Evolutionary conservation across 2,329 filamentous ascomycete species (phyloP).

Genomic region (Scytalidium lignicola): DNA sequence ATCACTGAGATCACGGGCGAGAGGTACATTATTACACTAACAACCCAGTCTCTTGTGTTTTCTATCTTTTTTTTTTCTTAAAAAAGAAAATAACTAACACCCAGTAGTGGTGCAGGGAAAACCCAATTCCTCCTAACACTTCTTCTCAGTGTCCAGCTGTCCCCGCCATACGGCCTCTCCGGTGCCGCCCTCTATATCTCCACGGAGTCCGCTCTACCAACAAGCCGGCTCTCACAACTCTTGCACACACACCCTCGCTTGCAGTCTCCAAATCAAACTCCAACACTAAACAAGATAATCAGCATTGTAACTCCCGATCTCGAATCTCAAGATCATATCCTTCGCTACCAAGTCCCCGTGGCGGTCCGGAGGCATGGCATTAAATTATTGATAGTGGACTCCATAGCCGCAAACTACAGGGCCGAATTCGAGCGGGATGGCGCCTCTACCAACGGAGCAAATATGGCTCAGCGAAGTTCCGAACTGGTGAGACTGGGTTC

Average conservation of each 20-base stretch:
- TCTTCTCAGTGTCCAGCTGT: conserved; percentile 78
- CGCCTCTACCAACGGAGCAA: conserved; percentile 35
- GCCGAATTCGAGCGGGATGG: conserved; percentile 71
- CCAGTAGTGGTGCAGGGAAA: conserved; percentile 74
- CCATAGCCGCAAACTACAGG: conserved; percentile 90
- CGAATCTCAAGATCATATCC: conserved; percentile 91
- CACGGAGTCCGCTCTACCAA: conserved; percentile 82
- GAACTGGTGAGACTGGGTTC: conserved; percentile 75
- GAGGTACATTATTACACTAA: conserved; percentile 46
- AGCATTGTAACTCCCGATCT: conserved; percentile 83
- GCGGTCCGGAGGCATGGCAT: conserved; percentile 70
- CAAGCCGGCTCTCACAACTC: conserved; percentile 75
- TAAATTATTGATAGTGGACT: conserved; percentile 81
- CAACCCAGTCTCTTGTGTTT: background rate
- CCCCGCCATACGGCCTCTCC: conserved; percentile 63
- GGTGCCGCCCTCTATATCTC: conserved; percentile 87
- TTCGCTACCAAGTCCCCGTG: conserved; percentile 87
- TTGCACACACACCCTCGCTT: conserved; percentile 62
- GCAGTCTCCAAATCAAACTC: conserved; percentile 33
- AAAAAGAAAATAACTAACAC: conserved; percentile 12
- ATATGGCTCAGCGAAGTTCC: conserved; percentile 69
- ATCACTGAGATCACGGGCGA: conserved; percentile 90
- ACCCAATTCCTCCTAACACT: conserved; percentile 87
- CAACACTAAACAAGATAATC: conserved; percentile 71
- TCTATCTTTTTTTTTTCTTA: no score